phyloP scores from a whole-genome alignment of 2,329 filamentous ascomycete species.

The Claviceps sorghi region DNA sequence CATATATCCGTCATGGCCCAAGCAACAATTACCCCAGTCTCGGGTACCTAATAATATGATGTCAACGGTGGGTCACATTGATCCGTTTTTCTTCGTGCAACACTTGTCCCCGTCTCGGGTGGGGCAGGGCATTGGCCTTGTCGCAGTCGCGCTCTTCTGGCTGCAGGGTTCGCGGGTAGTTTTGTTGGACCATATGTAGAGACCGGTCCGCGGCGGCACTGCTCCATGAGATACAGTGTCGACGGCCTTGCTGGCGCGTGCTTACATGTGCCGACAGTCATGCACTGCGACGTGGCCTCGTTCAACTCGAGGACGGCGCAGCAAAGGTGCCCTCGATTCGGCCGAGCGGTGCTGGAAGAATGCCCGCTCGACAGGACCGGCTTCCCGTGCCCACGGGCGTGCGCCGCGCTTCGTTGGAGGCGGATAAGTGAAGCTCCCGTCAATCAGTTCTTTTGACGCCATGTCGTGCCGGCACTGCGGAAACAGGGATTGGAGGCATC shows the following conservation, averaged over 20 bases:
- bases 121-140: constrained; percentile 32
- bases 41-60: no score
- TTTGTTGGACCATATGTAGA: constrained; percentile 25
- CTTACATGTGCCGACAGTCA: constrained; percentile 20
- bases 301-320: constrained; percentile 18
- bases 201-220: constrained; percentile 18
- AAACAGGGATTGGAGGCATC: constrained; percentile 28
- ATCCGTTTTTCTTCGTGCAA: no score
- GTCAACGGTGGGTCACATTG: no score
- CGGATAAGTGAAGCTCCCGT: constrained; percentile 31
- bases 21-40: constrained; percentile 28
- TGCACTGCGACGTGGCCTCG: constrained; percentile 28
- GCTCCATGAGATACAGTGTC: constrained; percentile 15
- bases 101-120: constrained; percentile 30
- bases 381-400: constrained; percentile 18
- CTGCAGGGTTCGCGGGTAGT: constrained; percentile 29
- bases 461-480: constrained; percentile 47
- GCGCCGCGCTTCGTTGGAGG: constrained; percentile 27
- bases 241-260: no score
- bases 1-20: constrained; percentile 2
- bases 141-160: constrained; percentile 29
- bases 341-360: constrained; percentile 62
- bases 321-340: constrained; percentile 16
- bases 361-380: constrained; percentile 36
- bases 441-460: constrained; percentile 56